Base-by-base conservation (phyloP, 179 eudicot genomes). In the Beta corolliflora region DNA sequence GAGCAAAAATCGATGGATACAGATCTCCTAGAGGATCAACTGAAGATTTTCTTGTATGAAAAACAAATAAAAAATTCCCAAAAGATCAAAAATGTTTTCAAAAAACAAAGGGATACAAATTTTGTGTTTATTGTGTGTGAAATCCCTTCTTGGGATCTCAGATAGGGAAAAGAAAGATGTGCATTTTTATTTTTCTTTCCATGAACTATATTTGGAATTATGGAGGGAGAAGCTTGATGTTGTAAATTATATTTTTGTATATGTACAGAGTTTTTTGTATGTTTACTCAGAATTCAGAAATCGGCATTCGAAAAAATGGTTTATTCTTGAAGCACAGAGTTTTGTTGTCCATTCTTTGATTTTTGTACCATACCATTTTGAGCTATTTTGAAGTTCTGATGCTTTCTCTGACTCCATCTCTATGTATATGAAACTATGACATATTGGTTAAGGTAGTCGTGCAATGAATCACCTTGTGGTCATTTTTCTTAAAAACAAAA, bases 1-100 rank as follows among this genome's bases (percentile, higher is more conserved):
- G 86, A 55, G 85, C 85, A 0, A 95, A 89, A 79, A 89, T 92
- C 12, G 85, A 89, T 25, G 81, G 64, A 9, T 84, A 88, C 11
- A 85, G 90, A 76, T 55, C 88, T 18, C 91, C 87, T n/a, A 79
- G 74, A 68, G 79, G 58, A 25, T 66, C 88, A 29, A 65, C 81
- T 41, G 50, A 79, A 13, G 70, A 75, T 45, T 48, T 81, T 41
- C 77, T 73, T 75, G 90, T 86, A 66, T 91, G 85, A 77, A 77
- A 82, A 83, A 74, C 25, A 21, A 61, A 25, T 45, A 13, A 13
- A 45, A 61, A 71, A 64, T 29, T 7, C 8, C 48, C 18, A 14
- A 36, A 9, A 9, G 18, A 6, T 4, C 6, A 21, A 44, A 67
- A 67, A 67, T 31, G 41, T 36, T 36, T 36, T 2, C 14, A 15